A percentile compares a stretch with the other conserved stretches of the same genome.
Evolutionary conservation across 768 basidiomycete genomes (phyloP).

Genomic region (Saitozyma sp.): DNA sequence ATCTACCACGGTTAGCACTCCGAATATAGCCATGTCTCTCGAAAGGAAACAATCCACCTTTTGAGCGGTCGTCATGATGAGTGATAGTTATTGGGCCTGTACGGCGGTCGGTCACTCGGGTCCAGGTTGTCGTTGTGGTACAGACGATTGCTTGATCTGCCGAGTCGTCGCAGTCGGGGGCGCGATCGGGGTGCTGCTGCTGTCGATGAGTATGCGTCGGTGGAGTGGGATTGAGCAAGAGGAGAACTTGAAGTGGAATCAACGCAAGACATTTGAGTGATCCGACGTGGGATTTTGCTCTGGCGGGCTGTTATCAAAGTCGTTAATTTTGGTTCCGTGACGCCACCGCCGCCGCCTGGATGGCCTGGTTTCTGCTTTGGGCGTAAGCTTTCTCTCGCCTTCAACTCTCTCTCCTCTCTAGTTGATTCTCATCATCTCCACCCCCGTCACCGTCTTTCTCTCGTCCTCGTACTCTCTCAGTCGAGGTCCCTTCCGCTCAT

Average conservation of each 20-base stretch:
- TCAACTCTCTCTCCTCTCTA: neutral
- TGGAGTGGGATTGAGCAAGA: too few relatives aligned
- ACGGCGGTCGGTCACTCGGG: too few relatives aligned
- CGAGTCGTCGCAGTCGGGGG: too few relatives aligned
- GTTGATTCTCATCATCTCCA: neutral
- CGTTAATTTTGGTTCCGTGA: neutral
- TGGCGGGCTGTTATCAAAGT: neutral
- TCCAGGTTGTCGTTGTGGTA: too few relatives aligned
- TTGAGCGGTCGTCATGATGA: constrained; percentile 49
- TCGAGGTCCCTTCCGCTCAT: too few relatives aligned
- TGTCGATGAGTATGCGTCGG: too few relatives aligned
- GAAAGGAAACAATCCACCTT: constrained; percentile 22
- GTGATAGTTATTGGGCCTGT: neutral
- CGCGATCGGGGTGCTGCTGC: too few relatives aligned
- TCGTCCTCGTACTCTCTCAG: constrained; percentile 1
- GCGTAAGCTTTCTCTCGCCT: neutral
- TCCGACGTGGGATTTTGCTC: neutral
- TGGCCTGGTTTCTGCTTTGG: neutral
- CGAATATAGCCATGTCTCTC: neutral
- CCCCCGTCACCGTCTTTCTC: neutral
- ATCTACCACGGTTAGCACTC: constrained; percentile 60
- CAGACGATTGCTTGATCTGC: too few relatives aligned
- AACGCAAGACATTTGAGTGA: too few relatives aligned
- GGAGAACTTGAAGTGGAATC: too few relatives aligned
- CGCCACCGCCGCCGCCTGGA: neutral